A percentile compares a stretch with the other conserved stretches of the same genome.
Conservation (phyloP, 139 green algal genomes). For the Chlorella sorokiniana region DNA sequence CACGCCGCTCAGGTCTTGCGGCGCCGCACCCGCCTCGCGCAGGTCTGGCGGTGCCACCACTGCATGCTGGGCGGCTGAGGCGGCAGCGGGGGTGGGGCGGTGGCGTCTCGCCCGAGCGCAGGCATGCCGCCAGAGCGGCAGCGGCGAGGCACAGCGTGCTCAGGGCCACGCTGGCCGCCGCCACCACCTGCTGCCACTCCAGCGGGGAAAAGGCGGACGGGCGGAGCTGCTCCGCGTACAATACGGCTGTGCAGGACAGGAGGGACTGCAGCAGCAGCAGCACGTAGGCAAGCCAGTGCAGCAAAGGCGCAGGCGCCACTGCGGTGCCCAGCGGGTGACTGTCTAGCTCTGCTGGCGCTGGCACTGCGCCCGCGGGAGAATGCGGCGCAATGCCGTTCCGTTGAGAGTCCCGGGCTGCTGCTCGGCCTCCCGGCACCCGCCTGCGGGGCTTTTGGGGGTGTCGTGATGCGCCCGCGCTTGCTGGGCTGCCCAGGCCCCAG, state of each 20-base stretch:
- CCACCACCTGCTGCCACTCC: background rate
- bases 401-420: background rate
- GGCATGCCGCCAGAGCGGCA: background rate
- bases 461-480: background rate
- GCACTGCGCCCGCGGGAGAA: no score
- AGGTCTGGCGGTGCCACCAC: background rate
- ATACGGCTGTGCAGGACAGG: background rate
- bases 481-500: background rate
- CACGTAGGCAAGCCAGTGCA: background rate
- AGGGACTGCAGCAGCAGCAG: conserved; percentile 7
- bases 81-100: background rate
- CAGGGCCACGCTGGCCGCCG: background rate
- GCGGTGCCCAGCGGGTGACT: background rate
- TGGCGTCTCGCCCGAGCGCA: background rate
- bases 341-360: conserved; percentile 14
- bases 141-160: background rate
- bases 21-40: background rate
- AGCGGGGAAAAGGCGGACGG: background rate
- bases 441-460: background rate
- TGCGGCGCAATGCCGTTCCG: no score
- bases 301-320: background rate
- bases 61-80: background rate
- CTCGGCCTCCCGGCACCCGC: background rate
- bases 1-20: conserved; percentile 1
- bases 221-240: background rate